Percentiles rank a stretch among this genome's conserved stretches.
These are phyloP conservation scores for Penicillium cosmopolitanum DNA, from an alignment of 495 filamentous ascomycete species.

Conservation along the genomic window DNA sequence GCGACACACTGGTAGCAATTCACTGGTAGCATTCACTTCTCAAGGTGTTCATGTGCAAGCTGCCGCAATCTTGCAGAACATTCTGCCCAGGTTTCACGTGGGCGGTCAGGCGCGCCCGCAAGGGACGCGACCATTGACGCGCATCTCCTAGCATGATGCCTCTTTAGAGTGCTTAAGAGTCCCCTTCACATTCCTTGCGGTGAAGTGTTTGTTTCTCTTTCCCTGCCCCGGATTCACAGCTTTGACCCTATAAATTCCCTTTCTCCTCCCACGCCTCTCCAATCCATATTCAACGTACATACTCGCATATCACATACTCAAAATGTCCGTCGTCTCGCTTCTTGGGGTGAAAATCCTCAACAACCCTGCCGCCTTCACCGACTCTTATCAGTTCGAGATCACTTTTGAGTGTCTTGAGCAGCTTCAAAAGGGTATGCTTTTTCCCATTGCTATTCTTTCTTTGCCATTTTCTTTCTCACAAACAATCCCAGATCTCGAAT, in stretches of 20 bases:
- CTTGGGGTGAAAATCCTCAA: constrained; percentile 93
- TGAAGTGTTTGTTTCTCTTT: constrained; percentile 32
- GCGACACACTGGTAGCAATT: neutral
- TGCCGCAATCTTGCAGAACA: neutral
- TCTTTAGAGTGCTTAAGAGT: constrained; percentile 19
- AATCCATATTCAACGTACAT: constrained; percentile 24
- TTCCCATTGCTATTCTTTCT: neutral
- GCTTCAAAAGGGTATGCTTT: constrained; percentile 77
- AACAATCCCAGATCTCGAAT: constrained; percentile 78
- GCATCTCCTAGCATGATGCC: constrained; percentile 28
- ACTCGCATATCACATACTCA: constrained; percentile 34
- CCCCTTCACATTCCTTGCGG: constrained; percentile 30
- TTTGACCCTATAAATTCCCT: constrained; percentile 80
- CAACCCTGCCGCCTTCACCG: constrained; percentile 90
- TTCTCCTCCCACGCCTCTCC: constrained; percentile 35
- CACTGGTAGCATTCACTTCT: neutral
- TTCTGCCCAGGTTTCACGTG: constrained; percentile 20
- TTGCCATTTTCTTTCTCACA: constrained; percentile 12
- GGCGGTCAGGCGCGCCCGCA: constrained; percentile 30
- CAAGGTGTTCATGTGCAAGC: neutral
- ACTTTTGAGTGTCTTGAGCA: constrained; percentile 96
- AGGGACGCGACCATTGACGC: constrained; percentile 35
- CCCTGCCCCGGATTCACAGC: constrained; percentile 14
- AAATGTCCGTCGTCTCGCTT: constrained; percentile 95
- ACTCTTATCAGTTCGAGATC: constrained; percentile 94